phyloP scores from a whole-genome alignment of 352 stramenopile genomes.

The Phytophthora multivora region DNA sequence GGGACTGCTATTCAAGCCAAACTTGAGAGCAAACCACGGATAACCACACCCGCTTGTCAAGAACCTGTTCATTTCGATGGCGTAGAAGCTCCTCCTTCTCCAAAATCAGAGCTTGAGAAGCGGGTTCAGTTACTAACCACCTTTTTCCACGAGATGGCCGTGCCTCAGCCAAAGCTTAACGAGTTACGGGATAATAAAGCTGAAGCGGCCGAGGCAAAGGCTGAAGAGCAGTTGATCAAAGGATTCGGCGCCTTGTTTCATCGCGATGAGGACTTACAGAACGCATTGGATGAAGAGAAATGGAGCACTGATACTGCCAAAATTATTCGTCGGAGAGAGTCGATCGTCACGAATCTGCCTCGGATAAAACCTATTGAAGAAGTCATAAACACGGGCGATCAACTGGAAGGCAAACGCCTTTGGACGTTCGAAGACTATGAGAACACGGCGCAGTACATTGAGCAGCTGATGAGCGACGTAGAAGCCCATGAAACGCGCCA shows the following conservation, averaged over 20 bases:
- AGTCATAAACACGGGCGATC: background rate
- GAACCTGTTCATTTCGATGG: too few species aligned
- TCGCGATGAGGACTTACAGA: conserved; percentile 42
- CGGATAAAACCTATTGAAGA: conserved; percentile 17
- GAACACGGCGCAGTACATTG: conserved; percentile 53
- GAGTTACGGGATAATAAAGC: conserved; percentile 19
- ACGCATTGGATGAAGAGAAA: conserved; percentile 57
- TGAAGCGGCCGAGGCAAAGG: conserved; percentile 16
- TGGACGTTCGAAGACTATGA: conserved; percentile 57
- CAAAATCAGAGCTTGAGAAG: conserved; percentile 20
- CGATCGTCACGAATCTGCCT: conserved; percentile 21
- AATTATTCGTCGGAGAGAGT: conserved; percentile 13
- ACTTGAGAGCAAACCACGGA: background rate
- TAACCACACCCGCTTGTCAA: background rate
- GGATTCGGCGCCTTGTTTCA: conserved; percentile 54
- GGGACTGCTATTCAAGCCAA: conserved; percentile 30
- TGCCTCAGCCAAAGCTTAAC: conserved; percentile 34
- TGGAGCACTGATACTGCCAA: conserved; percentile 43
- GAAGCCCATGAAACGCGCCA: conserved; percentile 18
- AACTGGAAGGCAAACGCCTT: background rate
- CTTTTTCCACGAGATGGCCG: conserved; percentile 66
- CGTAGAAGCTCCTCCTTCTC: background rate
- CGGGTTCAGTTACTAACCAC: conserved; percentile 33
- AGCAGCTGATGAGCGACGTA: conserved; percentile 48
- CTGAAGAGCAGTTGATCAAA: conserved; percentile 41